Conservation (phyloP, 2,329 filamentous ascomycete genomes). For the Ceratocystis smalleyi region DNA sequence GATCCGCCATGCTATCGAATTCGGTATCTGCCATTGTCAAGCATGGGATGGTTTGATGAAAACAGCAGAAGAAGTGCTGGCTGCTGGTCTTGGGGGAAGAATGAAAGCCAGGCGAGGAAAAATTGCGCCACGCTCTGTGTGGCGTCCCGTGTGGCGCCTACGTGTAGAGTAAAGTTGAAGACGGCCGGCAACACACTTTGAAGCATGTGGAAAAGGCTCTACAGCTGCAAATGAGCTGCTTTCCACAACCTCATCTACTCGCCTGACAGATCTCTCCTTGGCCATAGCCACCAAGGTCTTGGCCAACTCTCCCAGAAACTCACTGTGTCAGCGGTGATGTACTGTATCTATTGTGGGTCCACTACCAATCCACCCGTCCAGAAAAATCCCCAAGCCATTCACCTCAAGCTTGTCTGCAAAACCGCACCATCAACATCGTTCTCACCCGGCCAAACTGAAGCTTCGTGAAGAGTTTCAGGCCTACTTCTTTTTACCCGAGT, state of each 20-base stretch:
- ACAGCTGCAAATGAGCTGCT: too few relatives aligned
- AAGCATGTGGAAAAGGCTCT: neutral
- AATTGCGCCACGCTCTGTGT: neutral
- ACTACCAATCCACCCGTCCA: neutral
- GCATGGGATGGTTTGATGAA: neutral
- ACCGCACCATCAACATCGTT: neutral
- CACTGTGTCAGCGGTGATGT: neutral
- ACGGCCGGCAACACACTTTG: neutral
- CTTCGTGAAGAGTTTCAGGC: too few relatives aligned
- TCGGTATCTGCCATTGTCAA: slow-evolving; percentile 5
- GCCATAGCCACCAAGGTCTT: too few relatives aligned
- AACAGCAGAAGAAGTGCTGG: neutral
- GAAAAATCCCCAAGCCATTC: neutral
- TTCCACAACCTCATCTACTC: too few relatives aligned
- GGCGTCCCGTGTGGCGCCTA: neutral
- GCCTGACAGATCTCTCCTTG: too few relatives aligned
- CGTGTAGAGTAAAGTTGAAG: neutral
- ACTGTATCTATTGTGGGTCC: slow-evolving; percentile 6
- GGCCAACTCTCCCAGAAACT: too few relatives aligned
- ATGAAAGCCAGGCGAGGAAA: neutral
- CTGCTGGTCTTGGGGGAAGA: slow-evolving; percentile 12
- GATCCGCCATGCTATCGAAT: neutral
- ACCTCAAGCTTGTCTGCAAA: neutral
- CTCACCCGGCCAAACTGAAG: neutral
- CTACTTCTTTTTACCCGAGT: too few relatives aligned